Evolutionary conservation across 2,329 filamentous ascomycete species (phyloP), one percentile per base, ranked within the genome.

Genomic region (Emydomyces testavorans): DNA sequence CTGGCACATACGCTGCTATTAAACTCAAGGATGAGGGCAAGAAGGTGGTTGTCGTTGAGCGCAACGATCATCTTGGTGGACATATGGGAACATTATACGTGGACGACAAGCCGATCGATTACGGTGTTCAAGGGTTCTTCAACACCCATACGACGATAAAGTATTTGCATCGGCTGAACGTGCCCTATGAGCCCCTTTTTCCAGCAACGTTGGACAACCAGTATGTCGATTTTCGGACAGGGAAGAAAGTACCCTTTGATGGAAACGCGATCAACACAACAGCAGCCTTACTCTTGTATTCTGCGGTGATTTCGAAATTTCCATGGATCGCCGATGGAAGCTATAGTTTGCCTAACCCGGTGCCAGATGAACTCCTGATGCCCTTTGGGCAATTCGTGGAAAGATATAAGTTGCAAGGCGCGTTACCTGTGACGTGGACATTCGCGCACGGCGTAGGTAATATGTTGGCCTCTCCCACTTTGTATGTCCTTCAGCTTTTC

Each of bases 1-100:
- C 57, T 0, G 62, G 59, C 8, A 60, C 58, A 1, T 64, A 61
- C 39, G 56, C 60, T 3, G 61, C 61, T 4, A 48, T 62, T 4
- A 52, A 53, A 4, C 53, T 64, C 10, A 55, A 53, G 21, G 54
- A 61, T 35, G 45, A 54, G 36, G 54, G 56, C 13, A 54, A 57
- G 13, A 57, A 49, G 4, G 55, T 62, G 5, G 55, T 55, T 3
- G 44, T 63, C 4, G 42, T 64, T 21, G 61, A 64, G 40, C 54
- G 55, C 31, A 49, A 56, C 6, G 48, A 53, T 21, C 34, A 47
- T 10, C 50, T 65, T 3, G 61, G 62, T 1, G 60, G 62, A 1
- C 57, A 61, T 36, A 57, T 56, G 1, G 49, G 56, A 15, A 61
- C 61, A 4, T 60, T 50, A 32, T 50, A 49, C 26, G 44, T 39